These are phyloP conservation scores for Phalaenopsis equestris DNA, from an alignment of 106 monocot genomes.

Conservation along the genomic window DNA sequence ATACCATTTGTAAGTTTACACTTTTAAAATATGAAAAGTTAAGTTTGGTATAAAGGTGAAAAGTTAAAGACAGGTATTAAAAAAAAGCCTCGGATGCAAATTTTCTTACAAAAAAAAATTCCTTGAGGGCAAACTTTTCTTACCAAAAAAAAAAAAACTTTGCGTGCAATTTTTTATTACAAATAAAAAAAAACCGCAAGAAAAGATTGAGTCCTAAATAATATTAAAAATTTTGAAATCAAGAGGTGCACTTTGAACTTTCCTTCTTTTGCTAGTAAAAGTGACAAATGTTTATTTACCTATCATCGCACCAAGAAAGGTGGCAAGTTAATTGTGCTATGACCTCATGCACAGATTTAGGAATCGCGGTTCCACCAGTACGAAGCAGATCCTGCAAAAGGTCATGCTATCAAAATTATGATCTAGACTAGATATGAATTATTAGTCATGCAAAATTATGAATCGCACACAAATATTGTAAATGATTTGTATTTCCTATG, in stretches of 20 bases:
- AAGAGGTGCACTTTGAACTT: not conserved
- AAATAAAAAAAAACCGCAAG: too few species aligned
- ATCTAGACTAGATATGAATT: not conserved
- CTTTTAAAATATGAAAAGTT: too few species aligned
- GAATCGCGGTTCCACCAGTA: constrained; percentile 68
- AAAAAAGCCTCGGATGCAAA: too few species aligned
- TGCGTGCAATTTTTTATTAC: too few species aligned
- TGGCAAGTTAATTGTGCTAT: constrained; percentile 75
- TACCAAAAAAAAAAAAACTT: too few species aligned
- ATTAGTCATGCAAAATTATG: not conserved
- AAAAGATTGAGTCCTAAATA: too few species aligned
- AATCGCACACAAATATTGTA: not conserved
- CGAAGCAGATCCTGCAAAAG: constrained; percentile 74
- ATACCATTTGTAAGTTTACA: too few species aligned
- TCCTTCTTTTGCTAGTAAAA: not conserved
- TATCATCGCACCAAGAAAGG: constrained; percentile 95
- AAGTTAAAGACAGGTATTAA: too few species aligned
- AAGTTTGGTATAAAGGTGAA: too few species aligned
- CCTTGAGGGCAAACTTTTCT: too few species aligned
- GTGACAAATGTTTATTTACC: constrained; percentile 21
- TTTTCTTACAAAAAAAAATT: too few species aligned
- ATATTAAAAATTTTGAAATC: too few species aligned
- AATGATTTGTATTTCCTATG: not conserved
- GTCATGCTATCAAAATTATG: not conserved
- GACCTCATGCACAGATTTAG: constrained; percentile 85